Base-by-base conservation (phyloP, 202 grass and related monocot species). In the Cymbopogon flexuosus region DNA sequence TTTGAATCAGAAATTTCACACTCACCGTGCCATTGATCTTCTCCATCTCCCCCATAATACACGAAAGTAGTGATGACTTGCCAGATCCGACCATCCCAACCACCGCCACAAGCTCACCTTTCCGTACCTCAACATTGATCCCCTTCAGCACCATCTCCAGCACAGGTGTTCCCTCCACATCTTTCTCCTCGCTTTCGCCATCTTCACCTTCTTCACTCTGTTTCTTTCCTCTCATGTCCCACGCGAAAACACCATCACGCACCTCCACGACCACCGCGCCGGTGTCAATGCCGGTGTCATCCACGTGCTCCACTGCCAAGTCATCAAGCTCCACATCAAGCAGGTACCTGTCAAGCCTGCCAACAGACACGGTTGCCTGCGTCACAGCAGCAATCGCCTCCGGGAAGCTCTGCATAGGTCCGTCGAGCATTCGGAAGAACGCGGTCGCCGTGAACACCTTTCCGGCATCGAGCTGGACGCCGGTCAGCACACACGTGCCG, bases 51-150 rank as follows among this genome's bases (percentile, higher is more conserved):
- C 91, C 88, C 70, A 90, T 80, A 29, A 93, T 65, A 62, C 91
- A 88, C 33, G 88, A 86, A n/a, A 93, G 86, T 67, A 93, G 75
- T 0, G 91, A 93, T 8, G 91, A 90, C 68, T 93, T 93, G 67
- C 91, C 91, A 2, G 91, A 81, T 0, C 88, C 88, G 7, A 93
- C 91, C 40, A 8, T 87, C 36, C 91, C 91, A n/a, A 90, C 91
- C 35, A 93, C 83, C 8, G 83, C 88, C 2, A 12, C 56, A 29
- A 93, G 88, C 5, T 85, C 80, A 9, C 91, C 91, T 22, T 15
- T 83, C 14, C 62, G 59, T 3, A 93, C 71, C 73, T 79, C 37
- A 31, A 93, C 13, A 47, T 84, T 67, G 54, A 93, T 79, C 35
- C 77, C 86, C 68, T 84, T 90, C 3, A 93, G 58, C 37, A 80